Base-by-base conservation (phyloP, 352 stramenopile genomes). In the Globisporangium acanthophoron region DNA sequence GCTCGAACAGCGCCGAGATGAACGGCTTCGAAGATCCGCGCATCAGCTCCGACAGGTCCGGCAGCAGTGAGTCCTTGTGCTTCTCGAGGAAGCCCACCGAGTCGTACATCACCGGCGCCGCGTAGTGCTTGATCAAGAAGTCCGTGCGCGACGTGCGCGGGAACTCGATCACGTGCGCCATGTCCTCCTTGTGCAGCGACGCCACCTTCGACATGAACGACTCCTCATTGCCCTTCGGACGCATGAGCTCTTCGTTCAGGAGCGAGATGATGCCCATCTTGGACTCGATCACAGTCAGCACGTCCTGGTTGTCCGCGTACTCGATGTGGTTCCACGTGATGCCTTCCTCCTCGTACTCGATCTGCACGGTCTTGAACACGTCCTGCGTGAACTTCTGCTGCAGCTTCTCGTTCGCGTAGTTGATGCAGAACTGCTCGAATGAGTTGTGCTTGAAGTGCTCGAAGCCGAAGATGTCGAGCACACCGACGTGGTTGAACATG, bases 401-500 rank as follows among this genome's bases (percentile, higher is more conserved):
- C 24, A 92, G 71, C 66, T 90, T 90, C 52, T 92, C 81, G 65
- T 90, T 90, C 11, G 80, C 80, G 44, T 90, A 90, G 74, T 90
- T 90, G 74, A 90, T 90, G 55, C 82, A 85, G 33, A 92, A 88
- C 54, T 92, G 81, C 58, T 92, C 81, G 54, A 90, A 92, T 53
- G 88, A 96, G 73, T 97, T 97, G 74, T 94, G 84, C 61, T 96
- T 96, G 76, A 99, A 99, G 68, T 97, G 96, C 76, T 99, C 97
- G 65, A 99, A 99, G 50, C 97, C 97, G 65, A 99, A 99, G 65
- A 99, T 99, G 87, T 99, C 97, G 53, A 99, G 76, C 49, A 99
- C 93, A 50, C 96, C 96, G 44, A 98, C 94, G 46, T 92, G 78
- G 59, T 94, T 88, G 52, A 76, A 52, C 78, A 90, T 93, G 62